A percentile compares a stretch with the other conserved stretches of the same genome.
These are phyloP conservation scores for Dorcoceras hygrometricum DNA, from an alignment of 257 asterid species.

Conservation along the genomic window DNA sequence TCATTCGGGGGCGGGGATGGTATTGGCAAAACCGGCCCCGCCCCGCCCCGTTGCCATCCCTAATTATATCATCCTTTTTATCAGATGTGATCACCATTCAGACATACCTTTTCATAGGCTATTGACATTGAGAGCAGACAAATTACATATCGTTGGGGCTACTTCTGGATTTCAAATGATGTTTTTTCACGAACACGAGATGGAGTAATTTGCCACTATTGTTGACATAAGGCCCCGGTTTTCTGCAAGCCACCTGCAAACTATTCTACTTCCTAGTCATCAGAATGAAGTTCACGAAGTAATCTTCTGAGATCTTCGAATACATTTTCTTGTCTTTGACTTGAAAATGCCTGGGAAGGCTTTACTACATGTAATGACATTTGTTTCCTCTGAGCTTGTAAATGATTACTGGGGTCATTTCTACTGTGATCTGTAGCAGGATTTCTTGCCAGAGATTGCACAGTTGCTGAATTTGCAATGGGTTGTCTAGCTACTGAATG, in stretches of 20 bases:
- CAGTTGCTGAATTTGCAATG: conserved; percentile 24
- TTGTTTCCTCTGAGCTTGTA: conserved; percentile 28
- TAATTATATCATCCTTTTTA: no score
- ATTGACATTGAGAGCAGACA: not conserved
- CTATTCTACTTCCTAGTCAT: not conserved
- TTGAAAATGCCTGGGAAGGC: conserved; percentile 35
- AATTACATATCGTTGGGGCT: not conserved
- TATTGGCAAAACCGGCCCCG: no score
- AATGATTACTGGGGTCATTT: conserved; percentile 28
- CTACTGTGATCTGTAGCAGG: conserved; percentile 27
- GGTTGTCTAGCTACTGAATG: conserved; percentile 31
- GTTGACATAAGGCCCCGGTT: not conserved
- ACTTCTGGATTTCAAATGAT: not conserved
- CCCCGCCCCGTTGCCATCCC: no score
- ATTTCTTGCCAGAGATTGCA: conserved; percentile 16
- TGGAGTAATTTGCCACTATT: not conserved
- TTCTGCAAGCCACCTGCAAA: not conserved
- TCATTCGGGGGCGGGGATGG: no score
- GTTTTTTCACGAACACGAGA: not conserved
- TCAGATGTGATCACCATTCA: not conserved
- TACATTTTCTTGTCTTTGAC: conserved; percentile 55
- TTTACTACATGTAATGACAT: conserved; percentile 25
- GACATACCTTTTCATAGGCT: not conserved
- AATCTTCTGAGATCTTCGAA: conserved; percentile 36
- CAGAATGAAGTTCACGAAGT: conserved; percentile 20